phyloP scores from a whole-genome alignment of 139 green algal genomes.

The Chlorella ohadii region DNA sequence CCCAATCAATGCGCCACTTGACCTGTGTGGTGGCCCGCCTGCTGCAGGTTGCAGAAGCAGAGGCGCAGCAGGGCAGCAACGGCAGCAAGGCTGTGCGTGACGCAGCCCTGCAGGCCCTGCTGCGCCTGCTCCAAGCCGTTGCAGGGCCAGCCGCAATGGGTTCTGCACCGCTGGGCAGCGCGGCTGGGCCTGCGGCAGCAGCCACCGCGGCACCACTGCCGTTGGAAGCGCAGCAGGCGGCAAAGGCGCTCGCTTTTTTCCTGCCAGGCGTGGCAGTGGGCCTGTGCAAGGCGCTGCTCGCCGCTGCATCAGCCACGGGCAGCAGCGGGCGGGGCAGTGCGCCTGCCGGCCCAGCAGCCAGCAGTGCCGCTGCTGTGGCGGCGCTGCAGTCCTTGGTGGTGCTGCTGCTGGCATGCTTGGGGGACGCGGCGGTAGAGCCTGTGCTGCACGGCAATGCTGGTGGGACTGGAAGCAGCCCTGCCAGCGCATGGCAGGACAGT shows the following conservation, averaged over 20 bases:
- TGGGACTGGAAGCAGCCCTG: background rate
- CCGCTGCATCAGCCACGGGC: background rate
- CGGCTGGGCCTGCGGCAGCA: background rate
- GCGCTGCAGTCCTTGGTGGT: conserved; percentile 46
- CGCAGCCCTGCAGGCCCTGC: conserved; percentile 51
- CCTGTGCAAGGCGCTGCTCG: conserved; percentile 60
- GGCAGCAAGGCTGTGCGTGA: conserved; percentile 66
- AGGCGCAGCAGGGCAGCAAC: conserved; percentile 48
- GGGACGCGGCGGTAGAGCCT: conserved; percentile 33
- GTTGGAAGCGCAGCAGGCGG: conserved; percentile 27
- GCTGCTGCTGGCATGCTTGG: conserved; percentile 41
- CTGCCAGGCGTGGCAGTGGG: conserved; percentile 72
- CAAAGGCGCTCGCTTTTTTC: conserved; percentile 66
- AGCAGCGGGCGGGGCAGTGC: background rate
- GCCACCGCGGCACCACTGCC: background rate
- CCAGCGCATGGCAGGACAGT: background rate
- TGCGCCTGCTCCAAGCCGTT: conserved; percentile 36
- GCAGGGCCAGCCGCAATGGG: background rate
- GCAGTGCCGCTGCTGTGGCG: conserved; percentile 32
- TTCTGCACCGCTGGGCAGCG: background rate
- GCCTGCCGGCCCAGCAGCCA: conserved; percentile 15
- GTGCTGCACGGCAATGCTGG: background rate
- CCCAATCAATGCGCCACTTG: no score
- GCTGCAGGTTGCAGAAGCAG: conserved; percentile 52
- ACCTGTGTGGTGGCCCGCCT: no score